These are phyloP conservation scores for Fusarium guadeloupense DNA, from an alignment of 2,329 filamentous ascomycete species.

Conservation along the genomic window DNA sequence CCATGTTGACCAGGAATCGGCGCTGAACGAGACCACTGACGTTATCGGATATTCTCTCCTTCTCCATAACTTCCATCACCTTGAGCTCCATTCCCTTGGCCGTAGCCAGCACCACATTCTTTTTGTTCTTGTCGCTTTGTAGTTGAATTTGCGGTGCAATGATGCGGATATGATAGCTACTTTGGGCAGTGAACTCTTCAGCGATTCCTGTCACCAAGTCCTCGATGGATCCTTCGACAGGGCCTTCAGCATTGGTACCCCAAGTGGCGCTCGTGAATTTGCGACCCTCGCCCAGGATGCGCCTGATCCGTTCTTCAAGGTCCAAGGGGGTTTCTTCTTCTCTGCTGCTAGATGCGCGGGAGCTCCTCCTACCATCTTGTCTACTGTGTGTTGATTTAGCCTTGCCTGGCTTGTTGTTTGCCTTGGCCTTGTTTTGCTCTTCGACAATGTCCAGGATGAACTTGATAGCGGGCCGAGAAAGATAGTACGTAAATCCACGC, in stretches of 20 bases:
- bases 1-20: constrained; percentile 93
- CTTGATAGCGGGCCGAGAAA: constrained; percentile 93
- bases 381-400: constrained; percentile 43
- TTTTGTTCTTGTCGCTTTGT: constrained; percentile 97
- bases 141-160: constrained; percentile 98
- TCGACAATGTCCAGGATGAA: constrained; percentile 98
- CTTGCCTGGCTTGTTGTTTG: constrained; percentile 43
- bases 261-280: constrained; percentile 70
- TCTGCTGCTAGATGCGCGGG: constrained; percentile 53
- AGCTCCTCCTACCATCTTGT: constrained; percentile 44
- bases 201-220: constrained; percentile 80
- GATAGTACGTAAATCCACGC: constrained; percentile 96
- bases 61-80: constrained; percentile 97
- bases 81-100: constrained; percentile 99
- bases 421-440: constrained; percentile 82
- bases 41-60: constrained; percentile 87
- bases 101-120: constrained; percentile 94
- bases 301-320: constrained; percentile 85
- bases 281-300: constrained; percentile 84
- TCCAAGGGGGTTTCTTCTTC: constrained; percentile 69
- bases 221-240: constrained; percentile 59
- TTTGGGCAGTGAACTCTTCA: constrained; percentile 87
- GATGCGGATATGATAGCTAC: constrained; percentile 91
- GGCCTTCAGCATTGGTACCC: constrained; percentile 46
- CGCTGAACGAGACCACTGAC: constrained; percentile 96